These are phyloP conservation scores for Fraxinus anomala DNA, from an alignment of 257 asterid species.

Conservation along the genomic window DNA sequence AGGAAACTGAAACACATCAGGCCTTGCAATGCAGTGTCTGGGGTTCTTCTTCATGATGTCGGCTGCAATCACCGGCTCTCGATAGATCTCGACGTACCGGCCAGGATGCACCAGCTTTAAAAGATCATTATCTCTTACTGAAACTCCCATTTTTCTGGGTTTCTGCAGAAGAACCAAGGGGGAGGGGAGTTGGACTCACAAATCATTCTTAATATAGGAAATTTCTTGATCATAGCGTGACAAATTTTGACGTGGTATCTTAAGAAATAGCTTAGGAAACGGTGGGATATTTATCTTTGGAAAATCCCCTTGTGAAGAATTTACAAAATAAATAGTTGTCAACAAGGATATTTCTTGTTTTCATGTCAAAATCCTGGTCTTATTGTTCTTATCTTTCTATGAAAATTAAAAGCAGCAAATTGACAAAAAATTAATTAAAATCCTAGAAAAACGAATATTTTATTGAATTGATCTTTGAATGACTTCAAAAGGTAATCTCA, in stretches of 20 bases:
- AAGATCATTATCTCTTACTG: slow-evolving; percentile 37
- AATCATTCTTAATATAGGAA: slow-evolving; percentile 10
- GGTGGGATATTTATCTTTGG: neutral
- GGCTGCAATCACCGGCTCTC: slow-evolving; percentile 36
- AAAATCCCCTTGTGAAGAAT: neutral
- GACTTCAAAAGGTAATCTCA: neutral
- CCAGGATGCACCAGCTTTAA: slow-evolving; percentile 64
- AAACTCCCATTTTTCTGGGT: slow-evolving; percentile 33
- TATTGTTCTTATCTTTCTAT: neutral
- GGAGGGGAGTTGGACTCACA: slow-evolving; percentile 20
- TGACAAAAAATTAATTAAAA: no score
- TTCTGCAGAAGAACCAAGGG: slow-evolving; percentile 20
- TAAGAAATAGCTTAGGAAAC: slow-evolving; percentile 22
- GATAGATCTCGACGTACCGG: slow-evolving; percentile 40
- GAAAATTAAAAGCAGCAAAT: no score
- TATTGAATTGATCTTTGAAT: neutral
- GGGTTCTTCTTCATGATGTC: slow-evolving; percentile 46
- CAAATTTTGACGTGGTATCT: slow-evolving; percentile 12
- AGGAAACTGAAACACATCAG: slow-evolving; percentile 66
- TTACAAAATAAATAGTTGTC: no score
- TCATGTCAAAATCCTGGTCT: neutral
- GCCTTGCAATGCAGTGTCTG: slow-evolving; percentile 61
- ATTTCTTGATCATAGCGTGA: slow-evolving; percentile 1
- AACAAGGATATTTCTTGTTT: neutral
- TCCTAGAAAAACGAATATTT: no score